Base-by-base conservation (phyloP, 495 filamentous ascomycete species). In the Articulospora tetracladia region DNA sequence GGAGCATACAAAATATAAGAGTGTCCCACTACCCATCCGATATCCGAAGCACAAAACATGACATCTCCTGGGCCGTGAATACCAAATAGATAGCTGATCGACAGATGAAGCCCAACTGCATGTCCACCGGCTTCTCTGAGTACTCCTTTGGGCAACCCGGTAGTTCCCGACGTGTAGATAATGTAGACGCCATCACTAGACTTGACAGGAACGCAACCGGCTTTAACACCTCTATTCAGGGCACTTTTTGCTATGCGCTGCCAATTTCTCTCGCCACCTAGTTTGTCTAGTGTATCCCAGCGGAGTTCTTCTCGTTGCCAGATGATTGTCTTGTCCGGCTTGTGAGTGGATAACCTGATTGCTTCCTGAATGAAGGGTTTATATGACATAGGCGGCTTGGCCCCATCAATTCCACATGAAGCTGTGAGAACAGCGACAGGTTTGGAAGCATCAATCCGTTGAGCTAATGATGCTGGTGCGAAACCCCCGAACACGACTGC, bases 401-500 rank as follows among this genome's bases (percentile, higher is more conserved):
- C 78, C 10, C 93, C 93, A 64, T 97, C 93, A 50, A 97, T 93
- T 7, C 93, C 93, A 72, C 93, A 97, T 1, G 89, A 93, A 1
- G 93, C 92, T 3, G 93, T 96, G 72, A 97, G 79, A 51, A 97
- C 85, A 11, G 80, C 84, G 20, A 81, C 80, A 13, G 93, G 90
- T 47, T 83, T 80, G 1, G 87, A 90, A 0, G 89, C 88, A 41
- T 96, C 91, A 57, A 97, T 96, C 10, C 93, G 81, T 70, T 97
- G 93, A 1, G 93, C 92, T 24, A 96, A 78, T 2, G 93, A 89
- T 19, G 79, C 76, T 7, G 91, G 74, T 0, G 90, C 91, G 65
- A 97, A 97, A 1, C 93, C 93, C 12, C 93, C 93, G 70, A 97
- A 97, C 2, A 97, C 93, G 8, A 93, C 92, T 3, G 90, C 85